Evolutionary conservation across 352 stramenopile species (phyloP), one percentile per base, ranked within the genome.

Genomic region (Discostella stelligera): DNA sequence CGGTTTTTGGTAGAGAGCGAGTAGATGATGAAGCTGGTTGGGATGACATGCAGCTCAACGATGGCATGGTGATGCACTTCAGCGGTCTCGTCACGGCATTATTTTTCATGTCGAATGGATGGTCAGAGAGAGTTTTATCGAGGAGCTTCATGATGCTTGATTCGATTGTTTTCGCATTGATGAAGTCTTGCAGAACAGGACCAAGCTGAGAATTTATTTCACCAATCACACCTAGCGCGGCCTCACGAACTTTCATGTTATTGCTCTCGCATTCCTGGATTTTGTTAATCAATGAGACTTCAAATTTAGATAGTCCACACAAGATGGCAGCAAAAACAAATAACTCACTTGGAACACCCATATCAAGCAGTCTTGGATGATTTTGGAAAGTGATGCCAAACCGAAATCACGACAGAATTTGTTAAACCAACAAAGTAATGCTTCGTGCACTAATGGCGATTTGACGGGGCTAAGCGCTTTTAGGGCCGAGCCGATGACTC

Each of bases 211-310:
- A 59, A 71, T 92, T 77, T 37, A 93, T 66, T 11, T 63, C 66
- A 16, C 77, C 87, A 9, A 89, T 74, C 9, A 88, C 71, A 52
- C 64, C 21, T 39, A 86, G 50, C 44, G 86, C 82, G 52, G 81
- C 75, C 25, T 87, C 85, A n/a, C 87, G 85, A 0, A 94, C 87
- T 80, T 93, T 94, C 2, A 87, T 60, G 69, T 94, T 94, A 27
- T 87, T 85, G 50, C 59, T 83, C 3, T 83, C 75, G 14, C 77
- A 86, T 83, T 93, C 85, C 77, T 89, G 32, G 11, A 25, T 39
- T 76, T 41, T 18, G 11, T 60, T 72, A 20, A 21, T 72, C 2
- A 48, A 58, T 52, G 18, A 30, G 21, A 54, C 27, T 21, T 61
- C 3, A 70, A 41, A 39, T 49, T 64, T 37, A 62, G 37, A 54